phyloP scores from a whole-genome alignment of 2,329 filamentous ascomycete genomes.

The Fusarium xylarioides region DNA sequence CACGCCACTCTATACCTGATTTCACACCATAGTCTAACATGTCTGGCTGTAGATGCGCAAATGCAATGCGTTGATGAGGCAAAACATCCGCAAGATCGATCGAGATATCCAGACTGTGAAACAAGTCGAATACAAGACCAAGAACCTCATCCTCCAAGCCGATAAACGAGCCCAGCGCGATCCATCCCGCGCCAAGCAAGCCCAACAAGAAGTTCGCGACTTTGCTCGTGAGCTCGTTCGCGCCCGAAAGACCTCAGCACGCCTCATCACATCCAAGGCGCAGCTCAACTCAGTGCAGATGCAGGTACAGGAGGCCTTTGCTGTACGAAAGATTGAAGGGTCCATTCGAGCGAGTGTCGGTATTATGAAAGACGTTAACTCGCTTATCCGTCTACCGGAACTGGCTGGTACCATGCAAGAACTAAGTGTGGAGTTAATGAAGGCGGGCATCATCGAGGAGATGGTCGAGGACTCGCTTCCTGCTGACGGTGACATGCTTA shows the following conservation, averaged over 20 bases:
- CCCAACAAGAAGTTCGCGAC: conserved; percentile 81
- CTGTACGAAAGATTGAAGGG: conserved; percentile 94
- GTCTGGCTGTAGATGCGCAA: conserved; percentile 77
- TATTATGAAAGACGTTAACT: conserved; percentile 98
- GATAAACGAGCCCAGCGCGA: conserved; percentile 84
- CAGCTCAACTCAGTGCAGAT: conserved; percentile 93
- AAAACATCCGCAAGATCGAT: conserved; percentile 93
- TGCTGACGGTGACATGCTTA: conserved; percentile 74
- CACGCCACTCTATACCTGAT: background rate
- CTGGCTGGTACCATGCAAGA: conserved; percentile 90
- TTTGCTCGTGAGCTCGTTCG: conserved; percentile 90
- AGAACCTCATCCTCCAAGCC: conserved; percentile 83
- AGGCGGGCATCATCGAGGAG: conserved; percentile 96
- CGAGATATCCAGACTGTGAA: conserved; percentile 87
- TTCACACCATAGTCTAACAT: background rate
- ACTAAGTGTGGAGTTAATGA: conserved; percentile 85
- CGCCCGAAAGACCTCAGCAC: conserved; percentile 76
- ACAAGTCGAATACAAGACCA: conserved; percentile 83
- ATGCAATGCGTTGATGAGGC: conserved; percentile 89
- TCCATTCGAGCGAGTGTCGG: conserved; percentile 85
- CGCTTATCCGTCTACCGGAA: conserved; percentile 82
- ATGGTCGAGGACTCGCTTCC: conserved; percentile 91
- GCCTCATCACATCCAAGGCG: conserved; percentile 87
- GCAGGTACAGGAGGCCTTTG: conserved; percentile 97
- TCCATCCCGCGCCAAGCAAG: conserved; percentile 80